Base-by-base conservation (phyloP, 371 early-diverging fungal genomes). In the Rhizopus arrhizus region DNA sequence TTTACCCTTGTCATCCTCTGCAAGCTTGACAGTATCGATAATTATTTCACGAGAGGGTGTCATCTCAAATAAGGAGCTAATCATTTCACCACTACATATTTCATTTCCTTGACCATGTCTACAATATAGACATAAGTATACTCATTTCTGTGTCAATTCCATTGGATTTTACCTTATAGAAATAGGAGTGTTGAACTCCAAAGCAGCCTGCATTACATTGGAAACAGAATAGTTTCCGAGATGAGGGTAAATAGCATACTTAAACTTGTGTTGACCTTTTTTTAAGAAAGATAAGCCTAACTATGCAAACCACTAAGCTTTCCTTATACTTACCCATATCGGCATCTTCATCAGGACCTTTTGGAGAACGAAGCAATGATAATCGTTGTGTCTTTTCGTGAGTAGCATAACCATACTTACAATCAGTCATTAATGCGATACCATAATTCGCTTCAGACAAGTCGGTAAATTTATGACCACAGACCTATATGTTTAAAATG, bases 401-500 rank as follows among this genome's bases (percentile, higher is more conserved):
- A 28, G 89, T 89, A 0, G 96, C 84, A 74, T 92, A 93, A 7
- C 92, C 91, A 61, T 92, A 95, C 60, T 92, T 96, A 86, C 93
- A 88, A 70, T 98, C 96, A 69, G 93, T 97, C 57, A 97, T 65
- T 55, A 98, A 70, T 0, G 97, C 89, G n/a, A 96, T 90, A 47
- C 99, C 99, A 70, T 91, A 96, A 3, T 94, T 96, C 49, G 82
- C 87, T 64, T 98, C 97, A 0, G 94, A 94, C 12, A 95, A 77
- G 64, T 97, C 98, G 9, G 91, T 96, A 75, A 91, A 98, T 66
- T 92, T 94, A 83, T 98, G 99, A 0, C 90, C 96, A 72, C 96
- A 97, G 2, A 77, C 75, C 69, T 72, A 29, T 28, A 29, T 36
- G 11, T 36, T 9, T 1, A 51, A 9, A 3, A 32, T 38, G 36